Evolutionary conservation across 768 basidiomycete species (phyloP).

Genomic region (Suillus occidentalis): DNA sequence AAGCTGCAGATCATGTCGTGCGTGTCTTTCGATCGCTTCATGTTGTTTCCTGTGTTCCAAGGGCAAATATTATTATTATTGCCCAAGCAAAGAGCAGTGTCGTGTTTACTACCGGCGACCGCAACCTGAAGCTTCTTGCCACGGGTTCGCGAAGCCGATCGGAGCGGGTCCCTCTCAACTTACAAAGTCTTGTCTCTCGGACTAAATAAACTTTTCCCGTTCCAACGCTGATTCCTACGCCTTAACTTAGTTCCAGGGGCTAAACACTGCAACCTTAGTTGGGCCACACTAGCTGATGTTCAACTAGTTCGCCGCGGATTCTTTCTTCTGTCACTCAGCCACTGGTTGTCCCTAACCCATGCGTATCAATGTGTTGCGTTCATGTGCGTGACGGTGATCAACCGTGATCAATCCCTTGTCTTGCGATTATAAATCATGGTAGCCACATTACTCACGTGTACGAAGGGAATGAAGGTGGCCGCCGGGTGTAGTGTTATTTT

Average conservation of each 20-base stretch:
- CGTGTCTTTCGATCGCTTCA: slow-evolving; percentile 2
- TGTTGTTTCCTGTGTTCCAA: not conserved
- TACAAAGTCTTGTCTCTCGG: not conserved
- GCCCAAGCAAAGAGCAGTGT: not conserved
- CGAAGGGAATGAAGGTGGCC: not conserved
- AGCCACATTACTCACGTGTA: not conserved
- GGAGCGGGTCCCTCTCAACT: not conserved
- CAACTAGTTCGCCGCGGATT: not conserved
- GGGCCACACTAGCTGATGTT: not conserved
- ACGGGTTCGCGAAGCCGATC: not conserved
- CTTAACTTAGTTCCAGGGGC: not conserved
- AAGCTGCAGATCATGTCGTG: not conserved
- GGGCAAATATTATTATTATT: not conserved
- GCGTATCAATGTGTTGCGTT: not conserved
- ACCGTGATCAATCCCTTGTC: not conserved
- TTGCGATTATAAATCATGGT: not conserved
- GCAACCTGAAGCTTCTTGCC: not conserved
- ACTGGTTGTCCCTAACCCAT: not conserved
- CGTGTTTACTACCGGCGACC: not conserved
- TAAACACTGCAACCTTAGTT: not conserved
- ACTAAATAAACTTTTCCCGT: slow-evolving; percentile 1
- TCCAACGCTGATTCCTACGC: not conserved
- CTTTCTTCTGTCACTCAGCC: not conserved
- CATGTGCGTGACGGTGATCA: not conserved
- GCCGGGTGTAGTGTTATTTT: not conserved